A percentile compares a stretch with the other conserved stretches of the same genome.
These are phyloP conservation scores for Penicillium sp. DNA, from an alignment of 2,329 filamentous ascomycete species.

Conservation along the genomic window DNA sequence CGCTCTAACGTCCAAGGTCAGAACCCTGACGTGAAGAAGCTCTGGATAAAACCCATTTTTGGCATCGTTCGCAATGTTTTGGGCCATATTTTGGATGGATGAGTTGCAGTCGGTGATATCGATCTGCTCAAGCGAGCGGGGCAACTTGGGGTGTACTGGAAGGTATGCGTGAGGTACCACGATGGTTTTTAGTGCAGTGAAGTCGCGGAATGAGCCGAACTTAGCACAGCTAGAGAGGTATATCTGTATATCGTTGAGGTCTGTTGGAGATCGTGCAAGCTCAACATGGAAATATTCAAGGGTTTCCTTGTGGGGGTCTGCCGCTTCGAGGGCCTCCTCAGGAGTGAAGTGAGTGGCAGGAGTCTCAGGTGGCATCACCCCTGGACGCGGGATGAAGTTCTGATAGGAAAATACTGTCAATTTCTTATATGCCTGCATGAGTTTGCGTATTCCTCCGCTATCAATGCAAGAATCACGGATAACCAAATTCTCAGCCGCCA, in stretches of 20 bases:
- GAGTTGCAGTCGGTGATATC: neutral
- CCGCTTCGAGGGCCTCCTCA: neutral
- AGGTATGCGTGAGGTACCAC: neutral
- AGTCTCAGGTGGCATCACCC: neutral
- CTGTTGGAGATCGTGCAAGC: neutral
- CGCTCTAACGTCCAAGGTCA: neutral
- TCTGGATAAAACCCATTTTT: neutral
- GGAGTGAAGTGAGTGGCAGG: neutral
- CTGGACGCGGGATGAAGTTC: conserved; percentile 8
- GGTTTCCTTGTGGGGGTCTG: neutral
- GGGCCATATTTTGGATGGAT: neutral
- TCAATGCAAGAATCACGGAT: conserved; percentile 5
- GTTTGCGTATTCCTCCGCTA: neutral
- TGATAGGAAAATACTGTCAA: conserved; percentile 10
- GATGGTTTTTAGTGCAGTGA: neutral
- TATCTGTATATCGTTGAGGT: neutral
- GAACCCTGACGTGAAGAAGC: neutral
- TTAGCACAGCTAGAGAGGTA: neutral
- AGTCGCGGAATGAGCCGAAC: neutral
- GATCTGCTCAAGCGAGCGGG: neutral
- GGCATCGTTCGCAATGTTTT: neutral
- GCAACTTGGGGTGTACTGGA: neutral
- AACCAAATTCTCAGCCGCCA: neutral
- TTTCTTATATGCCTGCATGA: conserved; percentile 5
- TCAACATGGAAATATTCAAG: neutral